Percentiles rank a stretch among this genome's conserved stretches.
phyloP scores from a whole-genome alignment of 1,284 basidiomycete genomes.

The Erythrobasidium hasegawianum region DNA sequence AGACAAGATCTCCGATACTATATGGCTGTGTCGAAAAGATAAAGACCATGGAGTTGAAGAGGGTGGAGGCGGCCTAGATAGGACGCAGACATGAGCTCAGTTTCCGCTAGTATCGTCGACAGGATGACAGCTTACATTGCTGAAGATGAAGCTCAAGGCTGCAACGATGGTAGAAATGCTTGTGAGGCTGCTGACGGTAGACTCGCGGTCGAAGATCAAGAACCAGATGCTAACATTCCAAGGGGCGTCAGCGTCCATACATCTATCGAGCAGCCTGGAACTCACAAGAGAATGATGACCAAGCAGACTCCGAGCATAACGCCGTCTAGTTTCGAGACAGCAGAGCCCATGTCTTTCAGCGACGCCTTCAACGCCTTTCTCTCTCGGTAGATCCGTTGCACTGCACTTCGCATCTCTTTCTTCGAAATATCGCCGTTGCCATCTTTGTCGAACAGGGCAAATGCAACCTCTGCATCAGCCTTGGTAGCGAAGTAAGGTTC shows the following conservation, averaged over 20 bases:
- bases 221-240: constrained; percentile 55
- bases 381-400: constrained; percentile 75
- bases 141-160: constrained; percentile 42
- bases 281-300: constrained; percentile 59
- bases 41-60: constrained; percentile 80
- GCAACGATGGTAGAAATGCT: constrained; percentile 39
- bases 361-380: constrained; percentile 67
- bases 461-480: constrained; percentile 68
- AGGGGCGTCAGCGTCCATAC: not conserved
- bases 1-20: constrained; percentile 62
- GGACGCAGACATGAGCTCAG: too few relatives aligned
- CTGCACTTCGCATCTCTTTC: constrained; percentile 76
- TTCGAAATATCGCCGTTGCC: constrained; percentile 75
- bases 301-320: constrained; percentile 64
- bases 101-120: constrained; percentile 42
- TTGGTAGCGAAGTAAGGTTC: constrained; percentile 69
- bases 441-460: constrained; percentile 74
- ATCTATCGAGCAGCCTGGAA: not conserved
- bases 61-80: constrained; percentile 73
- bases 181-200: constrained; percentile 56
- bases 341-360: constrained; percentile 60
- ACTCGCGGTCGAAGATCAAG: constrained; percentile 68
- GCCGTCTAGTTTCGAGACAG: constrained; percentile 69
- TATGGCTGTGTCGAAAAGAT: constrained; percentile 68
- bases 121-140: constrained; percentile 32